These are phyloP conservation scores for Rasamsonia emersonii DNA, from an alignment of 2,329 filamentous ascomycete genomes.

Conservation along the genomic window DNA sequence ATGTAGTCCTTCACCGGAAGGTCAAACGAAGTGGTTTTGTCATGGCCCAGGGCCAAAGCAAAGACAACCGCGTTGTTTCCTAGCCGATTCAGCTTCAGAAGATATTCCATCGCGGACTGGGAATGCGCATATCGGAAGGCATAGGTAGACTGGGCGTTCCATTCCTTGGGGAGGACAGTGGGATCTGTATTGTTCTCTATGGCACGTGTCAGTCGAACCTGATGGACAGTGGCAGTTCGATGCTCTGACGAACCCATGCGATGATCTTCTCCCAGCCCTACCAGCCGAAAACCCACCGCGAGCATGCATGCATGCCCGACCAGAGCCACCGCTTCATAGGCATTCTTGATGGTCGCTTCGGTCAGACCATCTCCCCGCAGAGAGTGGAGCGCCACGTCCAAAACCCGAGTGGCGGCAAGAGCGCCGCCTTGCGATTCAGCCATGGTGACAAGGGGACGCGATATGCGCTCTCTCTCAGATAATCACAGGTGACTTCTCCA, in stretches of 20 bases:
- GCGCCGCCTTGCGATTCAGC: slow-evolving; percentile 3
- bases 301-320: slow-evolving; percentile 77
- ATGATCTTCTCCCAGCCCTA: slow-evolving; percentile 79
- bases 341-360: slow-evolving; percentile 26
- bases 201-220: slow-evolving; percentile 2
- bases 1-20: slow-evolving; percentile 66
- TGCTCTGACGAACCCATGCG: slow-evolving; percentile 52
- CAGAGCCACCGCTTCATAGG: slow-evolving; percentile 76
- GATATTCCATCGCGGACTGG: slow-evolving; percentile 75
- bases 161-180: slow-evolving; percentile 57
- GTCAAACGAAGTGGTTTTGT: slow-evolving; percentile 72
- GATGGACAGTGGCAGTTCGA: no score
- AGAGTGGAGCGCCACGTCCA: slow-evolving; percentile 24
- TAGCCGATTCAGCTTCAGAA: slow-evolving; percentile 73
- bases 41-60: slow-evolving; percentile 69
- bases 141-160: slow-evolving; percentile 68
- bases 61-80: slow-evolving; percentile 77
- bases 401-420: slow-evolving; percentile 13
- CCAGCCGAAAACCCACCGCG: slow-evolving; percentile 68
- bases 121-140: slow-evolving; percentile 80
- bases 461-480: neutral
- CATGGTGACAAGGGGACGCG: slow-evolving; percentile 6
- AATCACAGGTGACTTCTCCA: neutral
- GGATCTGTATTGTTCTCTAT: slow-evolving; percentile 21
- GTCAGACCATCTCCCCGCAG: slow-evolving; percentile 19